Evolutionary conservation across 306 rosid genomes (phyloP), one percentile per base, ranked within the genome.

Genomic region (Senna siamea): DNA sequence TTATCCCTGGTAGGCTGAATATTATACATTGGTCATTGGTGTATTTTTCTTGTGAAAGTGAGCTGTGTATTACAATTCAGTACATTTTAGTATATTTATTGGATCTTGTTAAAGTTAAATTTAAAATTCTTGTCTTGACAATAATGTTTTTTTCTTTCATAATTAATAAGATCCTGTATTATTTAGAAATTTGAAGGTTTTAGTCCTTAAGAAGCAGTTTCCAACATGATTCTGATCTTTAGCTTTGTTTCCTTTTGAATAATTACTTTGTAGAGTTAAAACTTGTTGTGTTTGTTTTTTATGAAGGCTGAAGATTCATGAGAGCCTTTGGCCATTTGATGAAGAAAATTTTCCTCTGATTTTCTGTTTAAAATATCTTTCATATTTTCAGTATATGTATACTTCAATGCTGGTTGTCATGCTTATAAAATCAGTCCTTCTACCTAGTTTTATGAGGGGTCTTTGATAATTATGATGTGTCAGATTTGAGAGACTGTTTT

Each of bases 1-100:
- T 90, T 41, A 90, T 90, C 74, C 96, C 96, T 11, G 93, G 96
- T 90, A 81, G 81, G 86, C 34, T 81, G 10, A 67, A 52, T 59
- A 48, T 12, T 72, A 61, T 80, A 50, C 46, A 56, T 40, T 46
- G 56, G 26, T 40, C 46, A 56, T 40, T 46, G 56, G 26, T 40
- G 32, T 60, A 60, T 71, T 48, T 48, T 47, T 56, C 34, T 18
- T 68, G 22, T 22, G 50, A 30, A 55, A 44, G 28, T 62, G 15
- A 59, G 26, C 18, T 56, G 41, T 69, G 13, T 23, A 38, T 40
- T 40, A n/a, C 19, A 18, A 11, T 20, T 26, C 28, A 23, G 6
- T 38, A 23, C n/a, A 23, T 37, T 1, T 40, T 37, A 9, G 53
- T 46, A 48, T 72, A 46, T 47, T 1, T 32, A 19, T 48, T 48